phyloP scores from a whole-genome alignment of 179 eudicot species.

The Spinacia oleracea region DNA sequence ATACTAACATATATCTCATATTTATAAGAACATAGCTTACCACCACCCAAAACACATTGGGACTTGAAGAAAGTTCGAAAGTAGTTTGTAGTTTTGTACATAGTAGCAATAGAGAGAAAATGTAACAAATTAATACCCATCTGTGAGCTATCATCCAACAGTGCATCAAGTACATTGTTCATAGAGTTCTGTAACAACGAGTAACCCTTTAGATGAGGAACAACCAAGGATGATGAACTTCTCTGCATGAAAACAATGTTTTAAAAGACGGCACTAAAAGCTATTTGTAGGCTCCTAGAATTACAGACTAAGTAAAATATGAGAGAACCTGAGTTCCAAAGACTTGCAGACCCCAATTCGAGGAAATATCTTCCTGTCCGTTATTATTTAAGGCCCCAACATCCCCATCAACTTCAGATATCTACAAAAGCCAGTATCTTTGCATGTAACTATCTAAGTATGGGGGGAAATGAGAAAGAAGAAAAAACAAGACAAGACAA shows the following conservation, averaged over 20 bases:
- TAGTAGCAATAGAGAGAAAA: neutral
- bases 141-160: slow-evolving; percentile 42
- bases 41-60: neutral
- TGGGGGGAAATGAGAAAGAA: neutral
- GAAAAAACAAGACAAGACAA: neutral
- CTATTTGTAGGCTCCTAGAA: neutral
- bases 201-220: slow-evolving; percentile 44
- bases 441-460: slow-evolving; percentile 6
- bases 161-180: slow-evolving; percentile 40
- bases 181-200: slow-evolving; percentile 41
- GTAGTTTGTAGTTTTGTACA: neutral
- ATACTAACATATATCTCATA: slow-evolving; percentile 3
- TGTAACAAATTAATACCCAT: slow-evolving; percentile 43
- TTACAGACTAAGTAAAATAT: neutral
- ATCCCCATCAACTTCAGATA: slow-evolving; percentile 56
- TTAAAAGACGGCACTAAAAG: neutral
- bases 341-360: slow-evolving; percentile 73
- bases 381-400: slow-evolving; percentile 30
- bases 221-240: slow-evolving; percentile 33
- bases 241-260: slow-evolving; percentile 39
- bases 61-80: slow-evolving; percentile 7
- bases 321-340: slow-evolving; percentile 72
- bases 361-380: slow-evolving; percentile 41
- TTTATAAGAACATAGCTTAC: neutral
- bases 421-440: slow-evolving; percentile 40